phyloP scores from a whole-genome alignment of 2,329 filamentous ascomycete genomes.

The Aspergillus fischeri region DNA sequence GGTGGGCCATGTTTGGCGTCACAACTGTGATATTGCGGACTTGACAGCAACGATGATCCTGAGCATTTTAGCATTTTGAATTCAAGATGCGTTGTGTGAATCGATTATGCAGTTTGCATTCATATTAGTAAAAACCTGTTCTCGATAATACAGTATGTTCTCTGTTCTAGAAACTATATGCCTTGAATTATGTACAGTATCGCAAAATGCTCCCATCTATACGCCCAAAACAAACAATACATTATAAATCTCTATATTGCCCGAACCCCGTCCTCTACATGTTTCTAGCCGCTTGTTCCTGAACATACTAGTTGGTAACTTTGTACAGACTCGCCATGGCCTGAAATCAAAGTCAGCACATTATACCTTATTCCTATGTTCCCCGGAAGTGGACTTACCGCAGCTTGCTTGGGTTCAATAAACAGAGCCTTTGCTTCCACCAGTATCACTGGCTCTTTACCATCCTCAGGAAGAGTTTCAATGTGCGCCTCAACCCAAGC shows the following conservation, averaged over 20 bases:
- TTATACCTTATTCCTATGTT: not conserved
- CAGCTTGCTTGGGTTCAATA: slow-evolving; percentile 79
- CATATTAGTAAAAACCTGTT: not conserved
- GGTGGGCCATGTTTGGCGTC: not conserved
- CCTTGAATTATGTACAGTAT: slow-evolving; percentile 1
- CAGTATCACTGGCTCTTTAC: slow-evolving; percentile 62
- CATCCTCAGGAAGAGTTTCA: slow-evolving; percentile 67
- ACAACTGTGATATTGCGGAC: not conserved
- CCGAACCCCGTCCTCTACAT: not conserved
- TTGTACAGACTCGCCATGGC: slow-evolving; percentile 24
- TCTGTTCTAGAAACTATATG: not conserved
- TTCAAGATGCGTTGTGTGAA: not conserved
- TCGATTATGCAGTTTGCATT: not conserved
- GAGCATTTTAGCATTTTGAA: not conserved
- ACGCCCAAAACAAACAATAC: slow-evolving; percentile 3
- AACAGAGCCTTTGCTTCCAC: slow-evolving; percentile 84
- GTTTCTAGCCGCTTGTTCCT: not conserved
- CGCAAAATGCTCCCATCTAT: slow-evolving; percentile 3
- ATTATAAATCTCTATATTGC: not conserved
- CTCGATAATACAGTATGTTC: not conserved
- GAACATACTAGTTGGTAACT: slow-evolving; percentile 8
- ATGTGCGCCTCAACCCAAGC: slow-evolving; percentile 88
- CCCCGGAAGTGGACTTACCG: slow-evolving; percentile 50
- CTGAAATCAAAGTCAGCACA: slow-evolving; percentile 9
- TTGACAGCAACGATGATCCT: not conserved